phyloP scores from a whole-genome alignment of 192 early-diverging fungal species.

The Backusella sp. region DNA sequence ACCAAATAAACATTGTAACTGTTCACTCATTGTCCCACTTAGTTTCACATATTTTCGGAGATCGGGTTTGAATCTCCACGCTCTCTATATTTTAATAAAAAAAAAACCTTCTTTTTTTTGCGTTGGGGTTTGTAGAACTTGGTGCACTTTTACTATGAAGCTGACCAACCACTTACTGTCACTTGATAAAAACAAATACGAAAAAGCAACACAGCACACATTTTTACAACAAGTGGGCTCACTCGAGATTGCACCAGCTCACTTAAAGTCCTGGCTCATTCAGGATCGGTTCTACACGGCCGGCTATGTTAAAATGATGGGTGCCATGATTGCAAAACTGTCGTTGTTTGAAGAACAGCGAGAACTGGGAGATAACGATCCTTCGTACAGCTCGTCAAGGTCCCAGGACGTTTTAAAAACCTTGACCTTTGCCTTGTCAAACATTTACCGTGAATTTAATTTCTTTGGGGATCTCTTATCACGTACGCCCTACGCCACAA shows the following conservation, averaged over 20 bases:
- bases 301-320: constrained; percentile 26
- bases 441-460: constrained; percentile 20
- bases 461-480: constrained; percentile 20
- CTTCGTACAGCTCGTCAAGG: not conserved
- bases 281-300: constrained; percentile 25
- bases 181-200: constrained; percentile 18
- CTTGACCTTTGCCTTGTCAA: constrained; percentile 22
- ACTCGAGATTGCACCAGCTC: constrained; percentile 5
- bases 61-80: not conserved
- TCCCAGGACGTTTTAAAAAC: constrained; percentile 3
- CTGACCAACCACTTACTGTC: constrained; percentile 21
- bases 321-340: constrained; percentile 13
- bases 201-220: constrained; percentile 22
- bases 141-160: not conserved
- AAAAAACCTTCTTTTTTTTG: not conserved
- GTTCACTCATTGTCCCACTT: not conserved
- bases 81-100: not conserved
- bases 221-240: constrained; percentile 20
- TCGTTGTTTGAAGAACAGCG: not conserved
- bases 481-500: not conserved
- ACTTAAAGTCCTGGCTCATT: constrained; percentile 18
- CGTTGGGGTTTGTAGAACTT: not conserved
- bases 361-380: constrained; percentile 9
- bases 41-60: not conserved
- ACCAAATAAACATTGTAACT: not conserved